These are phyloP conservation scores for Candida albicans DNA, from an alignment of 1,139 yeast species.

Conservation along the genomic window DNA sequence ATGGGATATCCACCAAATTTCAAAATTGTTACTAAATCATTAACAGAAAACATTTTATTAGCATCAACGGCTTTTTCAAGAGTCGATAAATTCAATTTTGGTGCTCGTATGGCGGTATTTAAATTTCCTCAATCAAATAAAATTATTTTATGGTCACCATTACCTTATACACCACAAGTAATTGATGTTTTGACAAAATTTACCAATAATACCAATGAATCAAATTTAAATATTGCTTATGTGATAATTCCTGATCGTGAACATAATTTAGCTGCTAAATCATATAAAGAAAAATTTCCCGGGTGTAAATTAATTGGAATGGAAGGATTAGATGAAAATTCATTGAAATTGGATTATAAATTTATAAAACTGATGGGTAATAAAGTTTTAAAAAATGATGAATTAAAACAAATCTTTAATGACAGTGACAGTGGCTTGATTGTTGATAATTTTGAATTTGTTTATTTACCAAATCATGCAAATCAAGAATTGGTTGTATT, in stretches of 20 bases:
- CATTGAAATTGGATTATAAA: slow-evolving; percentile 34
- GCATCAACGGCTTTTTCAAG: slow-evolving; percentile 52
- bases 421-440: slow-evolving; percentile 21
- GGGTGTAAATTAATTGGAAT: slow-evolving; percentile 51
- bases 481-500: slow-evolving; percentile 58
- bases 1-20: slow-evolving; percentile 39
- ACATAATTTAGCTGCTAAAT: slow-evolving; percentile 56
- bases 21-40: slow-evolving; percentile 40
- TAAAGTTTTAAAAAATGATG: slow-evolving; percentile 23
- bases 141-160: slow-evolving; percentile 58
- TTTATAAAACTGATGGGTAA: slow-evolving; percentile 30
- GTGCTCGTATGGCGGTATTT: slow-evolving; percentile 59
- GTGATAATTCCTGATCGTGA: slow-evolving; percentile 54
- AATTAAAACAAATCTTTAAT: slow-evolving; percentile 23
- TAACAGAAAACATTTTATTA: slow-evolving; percentile 47
- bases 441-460: slow-evolving; percentile 48
- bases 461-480: slow-evolving; percentile 52
- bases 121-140: slow-evolving; percentile 28
- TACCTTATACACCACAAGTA: slow-evolving; percentile 55
- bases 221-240: slow-evolving; percentile 35
- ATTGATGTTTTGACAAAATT: slow-evolving; percentile 37
- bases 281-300: slow-evolving; percentile 52
- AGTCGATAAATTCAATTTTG: slow-evolving; percentile 47
- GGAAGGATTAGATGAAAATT: slow-evolving; percentile 33
- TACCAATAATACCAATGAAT: slow-evolving; percentile 28